Base-by-base conservation (phyloP, 2,329 filamentous ascomycete genomes). In the Xylariomycetidae sp. region DNA sequence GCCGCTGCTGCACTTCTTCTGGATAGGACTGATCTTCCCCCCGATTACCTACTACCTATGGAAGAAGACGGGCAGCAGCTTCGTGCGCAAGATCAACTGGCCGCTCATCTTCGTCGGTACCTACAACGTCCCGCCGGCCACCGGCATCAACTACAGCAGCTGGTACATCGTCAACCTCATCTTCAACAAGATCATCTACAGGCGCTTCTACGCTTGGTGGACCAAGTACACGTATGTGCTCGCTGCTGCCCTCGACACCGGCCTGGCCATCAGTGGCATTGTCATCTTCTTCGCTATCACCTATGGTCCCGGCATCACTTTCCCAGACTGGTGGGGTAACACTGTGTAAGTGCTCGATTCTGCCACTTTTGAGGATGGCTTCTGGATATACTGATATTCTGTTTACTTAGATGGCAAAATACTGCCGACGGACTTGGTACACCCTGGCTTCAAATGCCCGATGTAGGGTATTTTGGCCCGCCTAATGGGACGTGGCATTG, bases 1-100 rank as follows among this genome's bases (percentile, higher is more conserved):
- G 3, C 49, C 56, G 1, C 50, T 73, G 15, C 49, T 72, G 13
- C 66, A 71, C 40, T 70, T 72, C 46, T 72, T 72, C 55, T 71
- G 66, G 63, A 66, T 73, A 15, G 70, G 57, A 10, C 48, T 56
- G 3, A 32, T 66, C 9, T 45, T 65, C 11, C 65, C 66, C 2
- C 50, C 67, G 0, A 44, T 67, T 15, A 68, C 64, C 6, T 70
- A 58, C 50, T 49, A 50, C 12, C 34, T 58, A 6, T 64, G 61
- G 56, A 65, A 64, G 49, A 57, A 51, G 34, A 60, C 56, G 4
- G 40, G 46, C 16, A 51, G 30, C n/a, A 54, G 57, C n/a, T 54
- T 56, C 34, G 32, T 57, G n/a, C 45, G 53, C 27, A 51, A 60
- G 34, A 53, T 61, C 34, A 56, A 61, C 40, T 59, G 54, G 51